Evolutionary conservation across 2,329 filamentous ascomycete species (phyloP).

Genomic region (Microdochium trichocladiopsis): DNA sequence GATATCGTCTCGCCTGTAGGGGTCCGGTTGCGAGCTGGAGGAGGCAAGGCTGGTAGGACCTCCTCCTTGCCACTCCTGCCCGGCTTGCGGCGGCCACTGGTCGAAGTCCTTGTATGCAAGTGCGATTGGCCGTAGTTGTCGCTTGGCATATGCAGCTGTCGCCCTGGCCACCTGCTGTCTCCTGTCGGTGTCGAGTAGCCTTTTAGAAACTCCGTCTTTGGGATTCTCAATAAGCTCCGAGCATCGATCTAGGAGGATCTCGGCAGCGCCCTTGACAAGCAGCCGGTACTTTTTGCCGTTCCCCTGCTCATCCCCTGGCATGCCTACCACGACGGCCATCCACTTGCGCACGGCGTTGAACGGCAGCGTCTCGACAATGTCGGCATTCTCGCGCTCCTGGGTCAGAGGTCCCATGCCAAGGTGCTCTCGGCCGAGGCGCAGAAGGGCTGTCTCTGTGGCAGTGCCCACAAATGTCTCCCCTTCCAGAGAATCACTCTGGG

Average conservation of each 20-base stretch:
- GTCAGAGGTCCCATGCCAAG: conserved; percentile 39
- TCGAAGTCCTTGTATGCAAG: no score
- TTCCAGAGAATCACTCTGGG: background rate
- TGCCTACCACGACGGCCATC: conserved; percentile 49
- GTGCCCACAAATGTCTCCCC: conserved; percentile 42
- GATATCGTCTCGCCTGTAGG: conserved; percentile 51
- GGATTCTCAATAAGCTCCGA: conserved; percentile 24
- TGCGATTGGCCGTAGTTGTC: conserved; percentile 71
- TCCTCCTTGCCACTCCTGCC: no score
- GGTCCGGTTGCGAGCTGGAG: no score
- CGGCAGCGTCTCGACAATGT: conserved; percentile 41
- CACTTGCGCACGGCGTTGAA: conserved; percentile 49
- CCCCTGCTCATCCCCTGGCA: conserved; percentile 39
- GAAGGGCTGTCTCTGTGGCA: conserved; percentile 49
- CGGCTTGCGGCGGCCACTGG: conserved; percentile 66
- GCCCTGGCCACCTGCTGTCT: conserved; percentile 43
- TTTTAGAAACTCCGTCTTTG: conserved; percentile 32
- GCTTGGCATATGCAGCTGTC: conserved; percentile 56
- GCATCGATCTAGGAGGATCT: conserved; percentile 44
- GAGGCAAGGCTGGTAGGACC: no score
- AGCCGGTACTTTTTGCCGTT: conserved; percentile 36
- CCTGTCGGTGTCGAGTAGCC: conserved; percentile 47
- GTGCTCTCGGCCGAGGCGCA: conserved; percentile 41
- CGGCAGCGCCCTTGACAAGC: conserved; percentile 49
- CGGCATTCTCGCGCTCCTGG: conserved; percentile 36